A percentile compares a stretch with the other conserved stretches of the same genome.
These are phyloP conservation scores for Hypholoma sublateritium DNA, from an alignment of 768 basidiomycete genomes.

Conservation along the genomic window DNA sequence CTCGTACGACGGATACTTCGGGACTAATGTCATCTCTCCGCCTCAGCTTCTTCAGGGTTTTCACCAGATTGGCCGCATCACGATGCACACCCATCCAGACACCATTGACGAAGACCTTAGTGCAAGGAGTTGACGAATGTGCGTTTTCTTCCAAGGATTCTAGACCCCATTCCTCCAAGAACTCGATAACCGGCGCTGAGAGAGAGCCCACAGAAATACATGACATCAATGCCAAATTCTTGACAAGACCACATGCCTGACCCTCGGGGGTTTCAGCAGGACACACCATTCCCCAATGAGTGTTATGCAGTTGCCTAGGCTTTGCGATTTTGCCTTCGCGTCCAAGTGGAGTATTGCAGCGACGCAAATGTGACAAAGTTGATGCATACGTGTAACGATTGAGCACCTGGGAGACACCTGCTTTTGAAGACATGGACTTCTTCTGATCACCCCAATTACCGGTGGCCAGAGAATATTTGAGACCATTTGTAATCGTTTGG, in stretches of 20 bases:
- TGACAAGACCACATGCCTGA: conserved; percentile 98
- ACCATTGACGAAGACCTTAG: conserved; percentile 98
- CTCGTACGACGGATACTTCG: conserved; percentile 96
- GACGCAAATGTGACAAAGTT: conserved; percentile 95
- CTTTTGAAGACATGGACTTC: conserved; percentile 96
- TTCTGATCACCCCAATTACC: conserved; percentile 99
- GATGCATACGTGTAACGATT: conserved; percentile 99
- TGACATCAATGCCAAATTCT: conserved; percentile 96
- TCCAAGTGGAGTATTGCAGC: conserved; percentile 96
- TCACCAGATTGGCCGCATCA: conserved; percentile 88
- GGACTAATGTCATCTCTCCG: conserved; percentile 93
- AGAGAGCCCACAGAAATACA: conserved; percentile 98
- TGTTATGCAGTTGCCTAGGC: conserved; percentile 98
- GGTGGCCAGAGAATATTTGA: conserved; percentile 96
- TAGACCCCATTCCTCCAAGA: conserved; percentile 97
- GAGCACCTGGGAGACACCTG: conserved; percentile 97
- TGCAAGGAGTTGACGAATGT: conserved; percentile 77
- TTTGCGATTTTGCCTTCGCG: conserved; percentile 99
- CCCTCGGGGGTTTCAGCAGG: conserved; percentile 99
- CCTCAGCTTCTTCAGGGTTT: conserved; percentile 89
- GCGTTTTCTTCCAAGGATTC: conserved; percentile 95
- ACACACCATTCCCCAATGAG: conserved; percentile 99
- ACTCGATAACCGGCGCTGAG: conserved; percentile 95
- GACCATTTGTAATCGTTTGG: conserved; percentile 95
- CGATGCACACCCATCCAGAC: conserved; percentile 99